Evolutionary conservation across 306 rosid genomes (phyloP).

Genomic region (Cicer chorassanicum): DNA sequence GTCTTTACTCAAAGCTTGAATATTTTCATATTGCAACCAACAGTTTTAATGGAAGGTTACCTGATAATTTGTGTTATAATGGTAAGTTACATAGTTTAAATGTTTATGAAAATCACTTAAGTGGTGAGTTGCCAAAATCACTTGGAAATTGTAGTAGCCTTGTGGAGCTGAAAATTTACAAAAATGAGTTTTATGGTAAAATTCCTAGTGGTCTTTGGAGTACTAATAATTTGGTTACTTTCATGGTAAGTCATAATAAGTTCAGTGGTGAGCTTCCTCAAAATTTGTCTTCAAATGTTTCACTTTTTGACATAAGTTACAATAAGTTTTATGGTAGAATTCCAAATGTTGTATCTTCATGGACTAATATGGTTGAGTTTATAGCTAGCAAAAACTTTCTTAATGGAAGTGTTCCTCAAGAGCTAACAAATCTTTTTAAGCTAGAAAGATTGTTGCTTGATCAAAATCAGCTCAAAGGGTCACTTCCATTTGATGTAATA

Average conservation of each 20-base stretch:
- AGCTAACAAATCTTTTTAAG: slow-evolving; percentile 53
- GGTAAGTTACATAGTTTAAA: slow-evolving; percentile 49
- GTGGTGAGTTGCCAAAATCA: slow-evolving; percentile 64
- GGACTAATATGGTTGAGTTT: slow-evolving; percentile 53
- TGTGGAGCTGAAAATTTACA: slow-evolving; percentile 19
- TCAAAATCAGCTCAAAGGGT: slow-evolving; percentile 56
- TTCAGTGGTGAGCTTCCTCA: slow-evolving; percentile 65
- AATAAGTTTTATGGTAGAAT: slow-evolving; percentile 63
- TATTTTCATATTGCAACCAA: slow-evolving; percentile 49
- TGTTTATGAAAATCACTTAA: slow-evolving; percentile 53
- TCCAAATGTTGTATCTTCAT: slow-evolving; percentile 57
- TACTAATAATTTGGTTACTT: slow-evolving; percentile 33
- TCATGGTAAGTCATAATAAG: slow-evolving; percentile 52
- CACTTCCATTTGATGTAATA: slow-evolving; percentile 52
- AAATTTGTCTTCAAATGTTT: slow-evolving; percentile 47
- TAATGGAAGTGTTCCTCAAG: slow-evolving; percentile 64
- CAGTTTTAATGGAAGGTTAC: slow-evolving; percentile 58
- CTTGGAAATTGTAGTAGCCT: slow-evolving; percentile 62
- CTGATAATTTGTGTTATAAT: slow-evolving; percentile 56
- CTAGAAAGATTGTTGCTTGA: slow-evolving; percentile 53
- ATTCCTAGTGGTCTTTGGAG: slow-evolving; percentile 73
- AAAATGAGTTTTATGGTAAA: slow-evolving; percentile 56
- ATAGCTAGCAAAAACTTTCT: slow-evolving; percentile 59
- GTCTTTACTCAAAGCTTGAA: slow-evolving; percentile 50
- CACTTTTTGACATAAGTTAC: slow-evolving; percentile 53